Evolutionary conservation across 805 yeast genomes (phyloP).

Genomic region (Candida adriatica): DNA sequence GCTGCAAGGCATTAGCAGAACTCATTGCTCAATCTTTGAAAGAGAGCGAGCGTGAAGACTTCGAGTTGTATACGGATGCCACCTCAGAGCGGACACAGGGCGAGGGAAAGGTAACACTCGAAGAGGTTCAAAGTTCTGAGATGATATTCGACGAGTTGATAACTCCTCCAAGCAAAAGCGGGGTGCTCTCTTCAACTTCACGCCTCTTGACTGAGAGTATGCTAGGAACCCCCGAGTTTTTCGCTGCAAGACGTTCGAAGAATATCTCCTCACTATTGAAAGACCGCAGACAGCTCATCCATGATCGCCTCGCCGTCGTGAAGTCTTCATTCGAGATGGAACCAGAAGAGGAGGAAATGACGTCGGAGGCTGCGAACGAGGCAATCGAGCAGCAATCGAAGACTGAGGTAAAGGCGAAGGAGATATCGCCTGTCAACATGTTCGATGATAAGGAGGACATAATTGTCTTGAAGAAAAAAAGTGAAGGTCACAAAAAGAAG

Average conservation of each 20-base stretch:
- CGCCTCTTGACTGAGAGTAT: background rate
- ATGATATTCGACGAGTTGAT: conserved; percentile 3
- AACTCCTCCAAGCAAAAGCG: no score
- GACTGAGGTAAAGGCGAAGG: no score
- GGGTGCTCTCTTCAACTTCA: background rate
- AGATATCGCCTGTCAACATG: no score
- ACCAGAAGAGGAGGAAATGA: conserved; percentile 1
- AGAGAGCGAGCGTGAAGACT: conserved; percentile 28
- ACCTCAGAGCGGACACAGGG: conserved; percentile 1
- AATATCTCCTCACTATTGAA: background rate
- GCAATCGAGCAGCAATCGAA: no score
- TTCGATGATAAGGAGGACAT: conserved; percentile 19
- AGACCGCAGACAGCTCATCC: conserved; percentile 2
- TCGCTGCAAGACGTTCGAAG: no score
- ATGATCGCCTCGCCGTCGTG: conserved; percentile 1
- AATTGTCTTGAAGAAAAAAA: conserved; percentile 16
- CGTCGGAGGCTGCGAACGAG: no score
- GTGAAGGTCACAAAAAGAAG: conserved; percentile 1
- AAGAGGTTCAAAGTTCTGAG: conserved; percentile 10
- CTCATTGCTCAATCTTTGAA: conserved; percentile 34
- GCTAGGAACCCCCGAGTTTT: background rate
- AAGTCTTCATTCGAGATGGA: conserved; percentile 2
- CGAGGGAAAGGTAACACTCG: conserved; percentile 6
- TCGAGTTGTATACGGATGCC: conserved; percentile 29
- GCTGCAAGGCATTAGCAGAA: conserved; percentile 52